These are phyloP conservation scores for Chrysanthemum makinoi DNA, from an alignment of 129 eudicot genomes.

Conservation along the genomic window DNA sequence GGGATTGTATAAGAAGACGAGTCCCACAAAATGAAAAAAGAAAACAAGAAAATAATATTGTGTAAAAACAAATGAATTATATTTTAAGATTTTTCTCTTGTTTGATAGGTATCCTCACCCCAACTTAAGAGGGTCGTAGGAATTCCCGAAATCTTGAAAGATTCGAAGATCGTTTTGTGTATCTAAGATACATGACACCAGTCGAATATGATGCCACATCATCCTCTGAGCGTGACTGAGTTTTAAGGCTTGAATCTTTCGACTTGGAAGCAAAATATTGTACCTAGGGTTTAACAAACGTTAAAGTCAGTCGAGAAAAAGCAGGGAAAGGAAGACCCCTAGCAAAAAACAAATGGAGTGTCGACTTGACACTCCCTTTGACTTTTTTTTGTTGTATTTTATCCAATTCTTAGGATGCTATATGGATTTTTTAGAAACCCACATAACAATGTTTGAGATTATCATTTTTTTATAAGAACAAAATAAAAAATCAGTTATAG, in stretches of 20 bases:
- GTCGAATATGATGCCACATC: slow-evolving; percentile 31
- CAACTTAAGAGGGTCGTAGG: slow-evolving; percentile 78
- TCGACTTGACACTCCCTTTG: slow-evolving; percentile 67
- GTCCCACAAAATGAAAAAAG: not conserved
- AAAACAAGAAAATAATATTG: not conserved
- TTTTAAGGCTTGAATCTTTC: slow-evolving; percentile 72
- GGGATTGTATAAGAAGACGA: not conserved
- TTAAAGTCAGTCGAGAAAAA: slow-evolving; percentile 72
- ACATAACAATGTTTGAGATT: not conserved
- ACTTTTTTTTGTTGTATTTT: slow-evolving; percentile 37
- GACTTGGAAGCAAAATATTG: slow-evolving; percentile 51
- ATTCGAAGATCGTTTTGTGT: slow-evolving; percentile 72
- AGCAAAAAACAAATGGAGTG: slow-evolving; percentile 82
- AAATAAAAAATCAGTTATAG: too few species aligned
- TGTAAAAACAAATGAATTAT: not conserved
- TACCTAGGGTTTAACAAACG: slow-evolving; percentile 92
- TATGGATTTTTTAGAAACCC: not conserved
- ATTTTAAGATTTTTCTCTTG: slow-evolving; percentile 1
- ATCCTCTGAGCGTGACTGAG: slow-evolving; percentile 57
- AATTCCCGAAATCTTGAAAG: slow-evolving; percentile 75
- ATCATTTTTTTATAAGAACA: too few species aligned
- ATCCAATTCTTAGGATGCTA: not conserved
- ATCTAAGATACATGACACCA: slow-evolving; percentile 51
- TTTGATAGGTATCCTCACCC: slow-evolving; percentile 84
- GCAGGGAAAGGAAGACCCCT: slow-evolving; percentile 94